Evolutionary conservation across 2,329 filamentous ascomycete species (phyloP).

Genomic region (Sporothrix pseudoabietina): DNA sequence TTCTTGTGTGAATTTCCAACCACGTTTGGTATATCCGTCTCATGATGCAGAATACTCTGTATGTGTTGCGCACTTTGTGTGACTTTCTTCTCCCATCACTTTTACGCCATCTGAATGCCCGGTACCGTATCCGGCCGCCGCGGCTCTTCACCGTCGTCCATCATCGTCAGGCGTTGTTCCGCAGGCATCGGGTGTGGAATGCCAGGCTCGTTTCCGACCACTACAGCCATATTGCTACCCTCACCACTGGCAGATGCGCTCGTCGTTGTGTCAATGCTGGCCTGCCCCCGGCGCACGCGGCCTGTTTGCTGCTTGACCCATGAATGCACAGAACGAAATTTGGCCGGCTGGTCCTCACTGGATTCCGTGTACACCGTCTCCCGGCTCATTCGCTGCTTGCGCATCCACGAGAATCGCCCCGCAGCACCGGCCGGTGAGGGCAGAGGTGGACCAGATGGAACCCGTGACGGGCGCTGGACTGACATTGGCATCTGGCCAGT

Average conservation of each 20-base stretch:
- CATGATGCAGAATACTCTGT: background rate
- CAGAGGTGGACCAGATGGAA: background rate
- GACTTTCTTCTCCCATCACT: background rate
- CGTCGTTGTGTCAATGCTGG: constrained; percentile 39
- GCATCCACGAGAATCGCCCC: constrained; percentile 34
- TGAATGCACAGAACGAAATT: constrained; percentile 61
- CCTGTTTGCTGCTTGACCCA: constrained; percentile 68
- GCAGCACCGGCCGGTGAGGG: constrained; percentile 30
- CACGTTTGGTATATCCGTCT: background rate
- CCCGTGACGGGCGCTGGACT: constrained; percentile 5
- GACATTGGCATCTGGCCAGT: constrained; percentile 25
- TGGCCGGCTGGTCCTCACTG: constrained; percentile 57
- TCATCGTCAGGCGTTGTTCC: constrained; percentile 53
- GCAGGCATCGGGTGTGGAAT: constrained; percentile 44
- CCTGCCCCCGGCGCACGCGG: constrained; percentile 53
- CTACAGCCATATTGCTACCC: constrained; percentile 33
- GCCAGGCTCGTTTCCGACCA: constrained; percentile 37
- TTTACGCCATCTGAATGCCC: constrained; percentile 10
- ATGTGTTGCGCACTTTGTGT: background rate
- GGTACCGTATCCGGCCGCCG: constrained; percentile 45
- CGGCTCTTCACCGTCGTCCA: constrained; percentile 53
- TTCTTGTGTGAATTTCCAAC: background rate
- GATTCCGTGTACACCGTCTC: constrained; percentile 57
- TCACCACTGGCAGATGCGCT: background rate
- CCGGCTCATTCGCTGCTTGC: constrained; percentile 36